Conservation (phyloP, 2,329 filamentous ascomycete genomes). For the Aspergillus felis region DNA sequence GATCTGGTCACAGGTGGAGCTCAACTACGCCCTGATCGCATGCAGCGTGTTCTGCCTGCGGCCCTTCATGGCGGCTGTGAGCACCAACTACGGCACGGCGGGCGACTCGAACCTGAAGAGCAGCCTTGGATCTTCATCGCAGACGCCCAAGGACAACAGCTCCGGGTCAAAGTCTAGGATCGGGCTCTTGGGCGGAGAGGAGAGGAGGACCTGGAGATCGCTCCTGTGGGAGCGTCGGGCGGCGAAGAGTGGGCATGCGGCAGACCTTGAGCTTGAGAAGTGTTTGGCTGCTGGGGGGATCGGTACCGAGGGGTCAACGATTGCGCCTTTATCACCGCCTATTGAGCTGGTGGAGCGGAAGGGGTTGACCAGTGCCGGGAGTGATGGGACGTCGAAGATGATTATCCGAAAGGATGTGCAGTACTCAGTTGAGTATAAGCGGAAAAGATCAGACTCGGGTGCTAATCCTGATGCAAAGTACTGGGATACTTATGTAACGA, state of each 20-base stretch:
- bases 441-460: background rate
- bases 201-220: background rate
- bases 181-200: background rate
- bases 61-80: conserved; percentile 35
- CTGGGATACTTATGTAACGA: conserved; percentile 13
- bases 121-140: conserved; percentile 18
- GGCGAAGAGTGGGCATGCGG: background rate
- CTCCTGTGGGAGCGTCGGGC: background rate
- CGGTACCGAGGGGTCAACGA: background rate
- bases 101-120: conserved; percentile 28
- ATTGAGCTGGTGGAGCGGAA: conserved; percentile 12
- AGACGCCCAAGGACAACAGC: conserved; percentile 16
- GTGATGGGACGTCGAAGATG: conserved; percentile 22
- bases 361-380: conserved; percentile 4
- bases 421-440: conserved; percentile 27
- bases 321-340: background rate
- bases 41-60: conserved; percentile 37
- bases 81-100: conserved; percentile 34
- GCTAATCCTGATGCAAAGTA: conserved; percentile 12
- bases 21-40: conserved; percentile 34
- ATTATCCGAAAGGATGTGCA: conserved; percentile 33
- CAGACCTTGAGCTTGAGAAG: background rate
- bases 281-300: background rate
- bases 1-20: conserved; percentile 35
- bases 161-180: conserved; percentile 8